Evolutionary conservation across 2,329 filamentous ascomycete species (phyloP).

Genomic region (Penicillium sclerotiorum): DNA sequence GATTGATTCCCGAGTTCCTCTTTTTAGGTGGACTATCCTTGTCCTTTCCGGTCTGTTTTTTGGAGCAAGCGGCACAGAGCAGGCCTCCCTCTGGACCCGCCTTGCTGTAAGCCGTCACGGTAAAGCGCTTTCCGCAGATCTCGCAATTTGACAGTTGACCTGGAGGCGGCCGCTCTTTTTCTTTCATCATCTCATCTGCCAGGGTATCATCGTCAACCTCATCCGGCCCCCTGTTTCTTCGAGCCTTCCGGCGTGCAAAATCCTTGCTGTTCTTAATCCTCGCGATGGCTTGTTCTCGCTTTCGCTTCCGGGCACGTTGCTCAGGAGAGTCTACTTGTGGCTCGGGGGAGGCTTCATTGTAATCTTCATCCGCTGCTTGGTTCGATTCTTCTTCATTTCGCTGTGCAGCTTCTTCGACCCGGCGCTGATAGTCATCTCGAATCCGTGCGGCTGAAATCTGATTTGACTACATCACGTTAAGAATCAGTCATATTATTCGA

Average conservation of each 20-base stretch:
- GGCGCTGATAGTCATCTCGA: constrained; percentile 59
- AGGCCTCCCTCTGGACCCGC: constrained; percentile 80
- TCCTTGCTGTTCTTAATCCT: constrained; percentile 56
- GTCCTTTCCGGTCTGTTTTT: constrained; percentile 68
- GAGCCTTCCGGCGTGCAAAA: constrained; percentile 48
- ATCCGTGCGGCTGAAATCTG: constrained; percentile 69
- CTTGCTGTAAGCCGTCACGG: constrained; percentile 86
- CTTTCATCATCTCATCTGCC: constrained; percentile 56
- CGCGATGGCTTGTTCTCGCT: constrained; percentile 54
- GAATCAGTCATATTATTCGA: not conserved
- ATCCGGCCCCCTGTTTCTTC: constrained; percentile 45
- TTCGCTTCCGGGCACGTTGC: constrained; percentile 57
- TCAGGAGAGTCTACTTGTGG: constrained; percentile 24
- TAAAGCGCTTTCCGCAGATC: constrained; percentile 82
- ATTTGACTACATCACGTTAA: constrained; percentile 51
- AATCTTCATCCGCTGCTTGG: constrained; percentile 24
- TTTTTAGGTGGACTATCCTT: constrained; percentile 60
- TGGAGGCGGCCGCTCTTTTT: constrained; percentile 63
- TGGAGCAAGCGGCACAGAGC: constrained; percentile 81
- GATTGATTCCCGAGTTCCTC: constrained; percentile 58
- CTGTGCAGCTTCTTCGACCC: constrained; percentile 52
- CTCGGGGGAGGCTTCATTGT: constrained; percentile 22
- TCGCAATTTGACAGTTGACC: constrained; percentile 90
- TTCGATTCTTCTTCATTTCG: constrained; percentile 32
- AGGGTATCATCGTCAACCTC: constrained; percentile 53